Evolutionary conservation across 139 green algal genomes (phyloP), one percentile per base, ranked within the genome.

Genomic region (Chloropicon primus): DNA sequence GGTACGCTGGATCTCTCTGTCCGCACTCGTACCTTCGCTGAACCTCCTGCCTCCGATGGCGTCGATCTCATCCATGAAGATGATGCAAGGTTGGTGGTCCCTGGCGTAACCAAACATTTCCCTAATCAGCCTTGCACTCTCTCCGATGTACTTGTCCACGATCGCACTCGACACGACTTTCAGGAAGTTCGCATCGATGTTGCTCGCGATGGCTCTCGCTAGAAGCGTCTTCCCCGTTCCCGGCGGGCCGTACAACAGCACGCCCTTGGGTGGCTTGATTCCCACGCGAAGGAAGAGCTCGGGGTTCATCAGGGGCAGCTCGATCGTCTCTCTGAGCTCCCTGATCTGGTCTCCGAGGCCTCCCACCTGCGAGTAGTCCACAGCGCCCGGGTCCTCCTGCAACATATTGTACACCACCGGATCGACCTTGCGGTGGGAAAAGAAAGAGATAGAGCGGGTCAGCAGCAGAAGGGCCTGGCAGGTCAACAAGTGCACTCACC

Each of bases 41-140:
- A 98, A 98, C 26, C 96, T 86, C 62, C 92, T 85, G 2, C 95
- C 96, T 5, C 96, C 96, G 81, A 99, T 99, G 78, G 96, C 96
- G 82, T 99, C 96, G 72, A 99, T 95, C 84, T 97, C 92, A 73
- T 99, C 96, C 96, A 99, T 98, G 88, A 98, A 99, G 78, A 99
- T 98, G 84, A 99, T 96, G 83, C 94, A 98, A 22, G 96, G 96
- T 89, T 99, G 91, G 86, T 98, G 94, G 77, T 97, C 94, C 21
- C 87, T 81, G 0, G 94, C 94, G 76, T 98, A 96, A 25, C 89
- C 92, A 85, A 99, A 99, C 96, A 99, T 98, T 85, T 99, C 96
- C 0, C 95, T 85, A 71, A 99, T 97, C 27, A 99, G 89, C 10
- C 94, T 89, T 1, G 96, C 96, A 0, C 80, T 92, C 87, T 99